Percentiles rank a stretch among this genome's conserved stretches.
These are phyloP conservation scores for Ilyonectria sp. DNA, from an alignment of 2,329 filamentous ascomycete genomes.

Conservation along the genomic window DNA sequence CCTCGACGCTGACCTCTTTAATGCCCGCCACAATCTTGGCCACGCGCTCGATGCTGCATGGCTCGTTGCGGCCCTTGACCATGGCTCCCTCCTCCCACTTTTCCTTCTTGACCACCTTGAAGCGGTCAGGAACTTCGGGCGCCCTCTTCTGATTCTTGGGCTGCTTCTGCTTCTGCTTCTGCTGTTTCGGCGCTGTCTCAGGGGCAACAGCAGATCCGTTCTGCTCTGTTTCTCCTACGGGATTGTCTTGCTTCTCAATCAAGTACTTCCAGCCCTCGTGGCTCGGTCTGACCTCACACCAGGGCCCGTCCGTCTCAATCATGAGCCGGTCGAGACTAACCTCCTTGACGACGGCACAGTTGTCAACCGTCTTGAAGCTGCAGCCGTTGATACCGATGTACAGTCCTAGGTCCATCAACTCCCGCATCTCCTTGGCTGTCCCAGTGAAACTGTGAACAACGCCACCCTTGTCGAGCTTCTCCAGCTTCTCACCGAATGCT, in stretches of 20 bases:
- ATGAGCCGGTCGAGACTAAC: constrained; percentile 87
- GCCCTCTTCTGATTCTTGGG: constrained; percentile 73
- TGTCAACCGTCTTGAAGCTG: constrained; percentile 94
- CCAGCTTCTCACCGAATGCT: constrained; percentile 71
- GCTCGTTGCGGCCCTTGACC: constrained; percentile 96
- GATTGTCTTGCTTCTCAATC: constrained; percentile 57
- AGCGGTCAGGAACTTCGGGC: constrained; percentile 78
- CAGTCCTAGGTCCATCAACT: constrained; percentile 84
- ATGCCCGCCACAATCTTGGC: constrained; percentile 91
- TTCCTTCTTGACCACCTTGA: constrained; percentile 94
- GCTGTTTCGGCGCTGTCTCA: constrained; percentile 46
- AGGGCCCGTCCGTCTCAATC: constrained; percentile 97
- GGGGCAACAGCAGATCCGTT: constrained; percentile 41
- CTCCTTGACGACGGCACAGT: constrained; percentile 85
- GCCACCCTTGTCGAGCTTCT: constrained; percentile 79
- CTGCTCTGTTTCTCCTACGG: constrained; percentile 38
- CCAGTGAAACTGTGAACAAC: constrained; percentile 98
- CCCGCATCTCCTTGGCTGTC: constrained; percentile 85
- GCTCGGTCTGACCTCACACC: constrained; percentile 93
- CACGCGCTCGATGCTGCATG: constrained; percentile 87
- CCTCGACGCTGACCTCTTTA: constrained; percentile 83
- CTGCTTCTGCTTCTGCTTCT: constrained; percentile 64
- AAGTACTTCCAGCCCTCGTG: constrained; percentile 87
- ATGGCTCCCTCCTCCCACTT: constrained; percentile 90
- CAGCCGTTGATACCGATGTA: constrained; percentile 98